Base-by-base conservation (phyloP, 1,284 basidiomycete genomes). In the Moesziomyces sp. region DNA sequence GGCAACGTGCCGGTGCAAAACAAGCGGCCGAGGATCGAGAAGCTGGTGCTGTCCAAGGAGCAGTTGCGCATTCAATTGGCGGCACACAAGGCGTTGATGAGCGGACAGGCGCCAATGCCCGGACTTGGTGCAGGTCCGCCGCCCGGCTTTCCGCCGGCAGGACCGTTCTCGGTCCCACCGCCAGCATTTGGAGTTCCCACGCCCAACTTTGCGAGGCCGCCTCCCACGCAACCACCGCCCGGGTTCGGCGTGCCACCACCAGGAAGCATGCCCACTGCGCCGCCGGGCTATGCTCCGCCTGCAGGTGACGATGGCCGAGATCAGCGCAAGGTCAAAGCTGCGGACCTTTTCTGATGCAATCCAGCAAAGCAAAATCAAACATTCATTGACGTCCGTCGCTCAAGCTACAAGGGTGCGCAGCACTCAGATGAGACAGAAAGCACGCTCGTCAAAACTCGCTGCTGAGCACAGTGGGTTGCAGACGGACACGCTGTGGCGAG, bases 61-160 rank as follows among this genome's bases (percentile, higher is more conserved):
- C 92, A 97, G 82, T 87, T 97, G 24, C 89, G 89, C 67, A 90
- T 90, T 0, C 93, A 95, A 83, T 88, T 98, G 2, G 90, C 90
- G 66, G 92, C 93, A 7, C 96, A 98, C 86, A 94, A 92, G 84
- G 91, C 91, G 3, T 87, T 98, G 44, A 97, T 98, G 95, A 92
- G 92, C 33, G 88, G 88, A 3, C 86, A 86, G 58, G 67, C 73
- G 23, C 79, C 82, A 11, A 23, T 60, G 18, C 64, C 64, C 19
- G 64, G 57, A 14, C 45, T 73, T 6, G 51, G 51, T 19, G n/a
- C 35, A 21, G 30, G n/a, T 5, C n/a, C 23, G 19, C 19, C 62
- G 52, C 53, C 69, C n/a, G 62, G 53, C 18, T 64, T 58, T 43
- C 56, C 56, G 14, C 49, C 70, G 13, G 48, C 52, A 5, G 70